These are phyloP conservation scores for Suhomyces terraborum DNA, from an alignment of 1,139 yeast species.

Conservation along the genomic window DNA sequence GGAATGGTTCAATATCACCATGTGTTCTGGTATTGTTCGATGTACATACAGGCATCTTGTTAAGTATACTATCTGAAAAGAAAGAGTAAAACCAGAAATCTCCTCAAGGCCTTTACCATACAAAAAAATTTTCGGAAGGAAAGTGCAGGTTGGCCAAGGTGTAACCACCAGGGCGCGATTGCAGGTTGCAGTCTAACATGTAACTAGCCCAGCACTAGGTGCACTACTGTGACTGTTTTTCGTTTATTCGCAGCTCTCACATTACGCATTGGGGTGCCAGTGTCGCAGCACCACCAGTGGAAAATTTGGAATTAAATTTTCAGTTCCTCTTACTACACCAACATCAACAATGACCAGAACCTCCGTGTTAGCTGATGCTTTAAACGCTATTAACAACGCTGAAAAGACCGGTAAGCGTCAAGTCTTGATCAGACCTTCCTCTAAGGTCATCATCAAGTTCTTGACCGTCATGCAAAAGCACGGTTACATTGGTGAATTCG, in stretches of 20 bases:
- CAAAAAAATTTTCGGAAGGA: slow-evolving; percentile 15
- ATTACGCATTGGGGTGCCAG: no score
- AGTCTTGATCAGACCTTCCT: slow-evolving; percentile 97
- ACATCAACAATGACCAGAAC: slow-evolving; percentile 84
- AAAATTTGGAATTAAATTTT: slow-evolving; percentile 9
- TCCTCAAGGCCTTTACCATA: slow-evolving; percentile 5
- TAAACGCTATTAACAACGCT: slow-evolving; percentile 97
- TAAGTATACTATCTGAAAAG: slow-evolving; percentile 16
- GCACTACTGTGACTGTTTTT: slow-evolving; percentile 16
- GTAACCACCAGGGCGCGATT: no score
- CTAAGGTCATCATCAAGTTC: slow-evolving; percentile 97
- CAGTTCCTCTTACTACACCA: slow-evolving; percentile 12
- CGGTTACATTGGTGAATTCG: slow-evolving; percentile 97
- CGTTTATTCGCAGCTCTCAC: no score
- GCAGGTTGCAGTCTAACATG: slow-evolving; percentile 6
- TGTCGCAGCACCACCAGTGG: slow-evolving; percentile 5
- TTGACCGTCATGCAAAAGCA: slow-evolving; percentile 98
- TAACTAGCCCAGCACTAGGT: neutral
- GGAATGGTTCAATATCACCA: neutral
- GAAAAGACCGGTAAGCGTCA: slow-evolving; percentile 99
- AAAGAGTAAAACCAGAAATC: slow-evolving; percentile 8
- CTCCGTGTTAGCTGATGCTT: slow-evolving; percentile 98
- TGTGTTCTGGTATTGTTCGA: neutral
- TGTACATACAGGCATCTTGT: slow-evolving; percentile 34
- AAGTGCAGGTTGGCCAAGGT: slow-evolving; percentile 1